Evolutionary conservation across 345 rosid species (phyloP).

Genomic region (Eucalyptus cloeziana): DNA sequence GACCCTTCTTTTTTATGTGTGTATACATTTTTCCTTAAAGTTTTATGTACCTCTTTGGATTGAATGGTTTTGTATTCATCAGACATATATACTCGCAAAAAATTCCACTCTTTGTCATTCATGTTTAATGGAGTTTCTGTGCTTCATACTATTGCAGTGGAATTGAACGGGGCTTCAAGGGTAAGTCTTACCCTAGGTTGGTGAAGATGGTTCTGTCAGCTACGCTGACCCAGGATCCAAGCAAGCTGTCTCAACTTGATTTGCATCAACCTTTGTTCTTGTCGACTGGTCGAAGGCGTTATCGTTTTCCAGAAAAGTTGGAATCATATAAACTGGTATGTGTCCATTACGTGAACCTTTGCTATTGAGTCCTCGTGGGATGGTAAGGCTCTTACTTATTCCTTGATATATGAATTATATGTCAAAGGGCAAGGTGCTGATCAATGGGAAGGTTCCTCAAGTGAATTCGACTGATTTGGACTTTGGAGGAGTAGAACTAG

Average conservation of each 20-base stretch:
- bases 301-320: conserved; percentile 69
- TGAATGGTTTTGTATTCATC: background rate
- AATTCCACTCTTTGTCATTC: background rate
- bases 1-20: background rate
- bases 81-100: background rate
- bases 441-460: background rate
- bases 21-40: background rate
- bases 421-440: background rate
- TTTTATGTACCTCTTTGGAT: background rate
- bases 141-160: conserved; percentile 35
- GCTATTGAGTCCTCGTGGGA: background rate
- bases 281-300: conserved; percentile 68
- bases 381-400: background rate
- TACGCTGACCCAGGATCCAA: conserved; percentile 91
- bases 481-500: background rate
- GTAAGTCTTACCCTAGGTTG: conserved; percentile 69
- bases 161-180: conserved; percentile 76
- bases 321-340: conserved; percentile 80
- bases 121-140: background rate
- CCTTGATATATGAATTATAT: background rate
- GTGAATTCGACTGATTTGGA: background rate
- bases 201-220: conserved; percentile 89
- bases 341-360: background rate
- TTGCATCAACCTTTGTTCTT: conserved; percentile 89
- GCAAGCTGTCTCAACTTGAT: conserved; percentile 91